Evolutionary conservation across 2,329 filamentous ascomycete genomes (phyloP), one percentile per base, ranked within the genome.

Genomic region (Aspergillus fumigatus): DNA sequence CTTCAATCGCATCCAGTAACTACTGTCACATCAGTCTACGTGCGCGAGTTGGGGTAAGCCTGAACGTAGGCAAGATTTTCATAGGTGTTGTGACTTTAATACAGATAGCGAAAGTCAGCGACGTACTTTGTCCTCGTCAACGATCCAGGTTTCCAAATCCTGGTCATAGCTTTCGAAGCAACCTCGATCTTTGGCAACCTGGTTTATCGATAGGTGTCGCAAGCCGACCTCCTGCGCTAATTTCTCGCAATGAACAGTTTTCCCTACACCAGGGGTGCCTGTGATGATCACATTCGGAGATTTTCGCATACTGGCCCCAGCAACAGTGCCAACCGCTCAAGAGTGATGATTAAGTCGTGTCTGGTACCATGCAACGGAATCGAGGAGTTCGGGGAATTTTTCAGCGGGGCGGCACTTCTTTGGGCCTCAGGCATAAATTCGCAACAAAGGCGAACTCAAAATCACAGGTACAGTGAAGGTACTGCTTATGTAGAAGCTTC

Each of bases 221-320:
- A 97, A 78, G 1, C 88, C 89, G 8, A 88, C 89, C 58, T 83
- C 85, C 69, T 88, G 81, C 6, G 90, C 90, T 50, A 99, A 79
- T 67, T 85, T 82, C 73, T 96, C 90, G 70, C 89, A 90, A 73
- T 96, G 92, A 7, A 90, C 95, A 19, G 92, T 96, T 79, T 99
- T 99, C 69, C 94, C 94, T 27, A 95, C 91, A 54, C 94, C 94
- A 0, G 94, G 94, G 21, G 94, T 99, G 62, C 94, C 94, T 43
- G 94, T 97, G 63, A 99, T 82, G 65, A 99, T 88, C 68, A 99
- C 91, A 74, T 97, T 99, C 29, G 94, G 94, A 48, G 67, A 68
- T 7, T 66, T 67, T 57, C 74, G 69, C 74, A 75, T 77, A 8
- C 43, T 68, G 58, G 21, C 23, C 48, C 51, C 52, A 53, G 56